These are phyloP conservation scores for Gnomoniopsis smithogilvyi DNA, from an alignment of 2,329 filamentous ascomycete species.

Conservation along the genomic window DNA sequence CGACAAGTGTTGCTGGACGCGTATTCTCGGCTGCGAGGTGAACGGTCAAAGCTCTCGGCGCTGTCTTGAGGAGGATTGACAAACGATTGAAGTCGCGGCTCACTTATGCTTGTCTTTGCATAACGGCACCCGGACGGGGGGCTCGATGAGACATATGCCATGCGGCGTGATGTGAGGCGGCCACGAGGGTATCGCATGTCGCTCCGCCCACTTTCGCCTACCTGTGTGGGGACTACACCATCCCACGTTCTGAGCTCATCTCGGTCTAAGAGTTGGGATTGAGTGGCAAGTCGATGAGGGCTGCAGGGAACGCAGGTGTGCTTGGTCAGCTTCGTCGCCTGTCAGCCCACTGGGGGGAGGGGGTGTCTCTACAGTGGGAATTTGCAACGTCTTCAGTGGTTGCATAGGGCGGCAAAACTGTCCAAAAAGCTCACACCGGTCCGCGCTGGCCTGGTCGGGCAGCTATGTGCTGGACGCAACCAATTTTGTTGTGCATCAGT, in stretches of 20 bases:
- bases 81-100: neutral
- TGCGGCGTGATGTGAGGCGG: constrained; percentile 15
- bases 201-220: neutral
- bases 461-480: neutral
- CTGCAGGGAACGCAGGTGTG: neutral
- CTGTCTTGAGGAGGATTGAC: neutral
- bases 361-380: constrained; percentile 3
- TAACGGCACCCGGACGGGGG: neutral
- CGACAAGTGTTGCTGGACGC: constrained; percentile 3
- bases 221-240: neutral
- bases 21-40: neutral
- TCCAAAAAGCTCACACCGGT: neutral
- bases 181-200: constrained; percentile 4
- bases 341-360: neutral
- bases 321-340: neutral
- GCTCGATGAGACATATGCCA: constrained; percentile 4
- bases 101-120: neutral
- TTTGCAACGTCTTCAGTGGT: constrained; percentile 2
- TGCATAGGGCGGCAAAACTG: constrained; percentile 9
- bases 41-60: neutral
- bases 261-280: neutral
- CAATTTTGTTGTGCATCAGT: neutral
- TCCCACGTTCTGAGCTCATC: neutral
- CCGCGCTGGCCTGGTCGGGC: neutral
- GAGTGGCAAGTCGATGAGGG: neutral